phyloP scores from a whole-genome alignment of 805 yeast genomes.

The Candida odintsovae region DNA sequence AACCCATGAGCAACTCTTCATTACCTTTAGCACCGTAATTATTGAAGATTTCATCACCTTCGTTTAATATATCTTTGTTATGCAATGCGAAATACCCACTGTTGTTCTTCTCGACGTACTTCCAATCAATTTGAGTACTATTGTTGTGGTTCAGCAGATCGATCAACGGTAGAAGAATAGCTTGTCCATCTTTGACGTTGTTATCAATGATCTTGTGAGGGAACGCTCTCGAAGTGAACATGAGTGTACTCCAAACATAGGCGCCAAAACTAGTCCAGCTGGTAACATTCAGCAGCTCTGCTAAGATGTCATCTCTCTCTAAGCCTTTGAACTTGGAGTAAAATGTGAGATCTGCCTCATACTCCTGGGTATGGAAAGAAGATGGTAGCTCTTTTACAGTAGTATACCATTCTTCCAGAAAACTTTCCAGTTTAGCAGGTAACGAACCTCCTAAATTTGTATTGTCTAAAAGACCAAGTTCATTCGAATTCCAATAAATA shows the following conservation, averaged over 20 bases:
- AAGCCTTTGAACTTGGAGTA: constrained; percentile 12
- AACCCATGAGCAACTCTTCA: constrained; percentile 77
- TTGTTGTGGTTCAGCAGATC: constrained; percentile 77
- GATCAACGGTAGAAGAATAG: constrained; percentile 71
- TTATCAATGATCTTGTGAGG: constrained; percentile 46
- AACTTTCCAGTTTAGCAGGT: constrained; percentile 35
- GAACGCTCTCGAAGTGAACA: constrained; percentile 74
- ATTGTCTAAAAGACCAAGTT: constrained; percentile 47
- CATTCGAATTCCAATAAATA: constrained; percentile 52
- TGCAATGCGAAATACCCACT: constrained; percentile 17
- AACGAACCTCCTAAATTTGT: constrained; percentile 61
- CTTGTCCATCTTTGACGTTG: constrained; percentile 34
- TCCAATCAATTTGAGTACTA: constrained; percentile 64
- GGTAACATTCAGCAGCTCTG: constrained; percentile 13
- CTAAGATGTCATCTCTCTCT: constrained; percentile 13
- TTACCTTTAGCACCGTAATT: constrained; percentile 91
- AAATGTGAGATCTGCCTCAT: constrained; percentile 14
- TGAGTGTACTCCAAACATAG: constrained; percentile 69
- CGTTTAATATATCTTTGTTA: constrained; percentile 9
- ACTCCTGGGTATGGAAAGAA: constrained; percentile 1
- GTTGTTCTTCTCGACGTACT: constrained; percentile 11
- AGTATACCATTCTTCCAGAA: constrained; percentile 59
- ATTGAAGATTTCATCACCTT: constrained; percentile 53
- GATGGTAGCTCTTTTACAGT: constrained; percentile 10
- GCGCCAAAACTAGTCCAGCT: constrained; percentile 63